phyloP scores from a whole-genome alignment of 2,329 filamentous ascomycete genomes.

The Seiridium unicorne region DNA sequence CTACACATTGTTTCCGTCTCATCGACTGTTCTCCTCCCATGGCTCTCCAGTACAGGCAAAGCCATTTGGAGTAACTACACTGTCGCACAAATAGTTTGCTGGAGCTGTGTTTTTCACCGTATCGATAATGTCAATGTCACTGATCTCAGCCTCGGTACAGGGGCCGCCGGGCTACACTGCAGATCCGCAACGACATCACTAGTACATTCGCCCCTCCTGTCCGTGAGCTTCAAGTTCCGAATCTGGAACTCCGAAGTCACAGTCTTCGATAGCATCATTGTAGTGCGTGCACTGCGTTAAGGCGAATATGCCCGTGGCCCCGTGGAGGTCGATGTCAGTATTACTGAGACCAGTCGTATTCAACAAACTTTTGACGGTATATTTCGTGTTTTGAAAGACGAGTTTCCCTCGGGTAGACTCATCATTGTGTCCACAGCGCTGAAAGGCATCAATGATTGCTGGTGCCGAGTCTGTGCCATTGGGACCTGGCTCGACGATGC shows the following conservation, averaged over 20 bases:
- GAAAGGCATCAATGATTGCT: slow-evolving; percentile 28
- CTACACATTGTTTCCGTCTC: not conserved
- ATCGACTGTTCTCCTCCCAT: slow-evolving; percentile 10
- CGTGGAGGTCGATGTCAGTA: slow-evolving; percentile 40
- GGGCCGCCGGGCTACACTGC: slow-evolving; percentile 9
- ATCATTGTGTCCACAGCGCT: slow-evolving; percentile 23
- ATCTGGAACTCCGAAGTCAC: slow-evolving; percentile 18
- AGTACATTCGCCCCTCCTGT: slow-evolving; percentile 12
- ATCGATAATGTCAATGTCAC: slow-evolving; percentile 6
- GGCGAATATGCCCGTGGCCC: slow-evolving; percentile 15
- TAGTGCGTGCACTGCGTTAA: slow-evolving; percentile 20
- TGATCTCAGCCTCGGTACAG: slow-evolving; percentile 8
- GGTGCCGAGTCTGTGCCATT: slow-evolving; percentile 29
- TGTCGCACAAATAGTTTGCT: slow-evolving; percentile 7
- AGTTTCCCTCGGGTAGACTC: slow-evolving; percentile 19
- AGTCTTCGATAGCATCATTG: slow-evolving; percentile 14
- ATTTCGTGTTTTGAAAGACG: slow-evolving; percentile 29
- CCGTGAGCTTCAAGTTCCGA: slow-evolving; percentile 14
- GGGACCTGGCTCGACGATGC: slow-evolving; percentile 24
- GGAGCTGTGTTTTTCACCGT: slow-evolving; percentile 8
- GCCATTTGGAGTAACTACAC: not conserved
- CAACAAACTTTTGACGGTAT: slow-evolving; percentile 34
- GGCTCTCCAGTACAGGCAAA: slow-evolving; percentile 8
- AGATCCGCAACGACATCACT: slow-evolving; percentile 9
- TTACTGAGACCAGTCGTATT: slow-evolving; percentile 29